Percentiles rank a stretch among this genome's conserved stretches.
These are phyloP conservation scores for Gryganskiella cystojenkinii DNA, from an alignment of 192 early-diverging fungal species.

Conservation along the genomic window DNA sequence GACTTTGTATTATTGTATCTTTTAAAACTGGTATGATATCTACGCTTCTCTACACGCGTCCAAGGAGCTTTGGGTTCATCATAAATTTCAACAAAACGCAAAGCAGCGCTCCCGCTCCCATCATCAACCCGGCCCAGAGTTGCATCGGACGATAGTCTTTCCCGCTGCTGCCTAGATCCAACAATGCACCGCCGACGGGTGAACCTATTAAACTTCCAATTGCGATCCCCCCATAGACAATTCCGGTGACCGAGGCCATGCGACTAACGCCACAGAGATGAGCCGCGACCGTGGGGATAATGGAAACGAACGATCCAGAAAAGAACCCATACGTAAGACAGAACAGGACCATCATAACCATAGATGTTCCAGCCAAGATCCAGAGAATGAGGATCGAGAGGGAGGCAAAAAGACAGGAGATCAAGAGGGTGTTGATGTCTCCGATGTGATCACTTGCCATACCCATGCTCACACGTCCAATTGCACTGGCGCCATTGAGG, in stretches of 20 bases:
- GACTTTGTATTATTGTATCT: no score
- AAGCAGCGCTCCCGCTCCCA: slow-evolving; percentile 18
- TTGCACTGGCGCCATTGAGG: slow-evolving; percentile 64
- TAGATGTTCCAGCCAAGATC: slow-evolving; percentile 59
- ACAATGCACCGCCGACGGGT: slow-evolving; percentile 59
- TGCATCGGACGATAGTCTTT: slow-evolving; percentile 32
- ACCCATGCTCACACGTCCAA: slow-evolving; percentile 66
- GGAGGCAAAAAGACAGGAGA: slow-evolving; percentile 55
- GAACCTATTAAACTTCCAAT: slow-evolving; percentile 61
- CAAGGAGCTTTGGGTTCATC: slow-evolving; percentile 34
- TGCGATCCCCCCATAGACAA: slow-evolving; percentile 63
- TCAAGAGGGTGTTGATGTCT: slow-evolving; percentile 66
- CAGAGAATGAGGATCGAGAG: slow-evolving; percentile 62
- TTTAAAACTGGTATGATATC: no score
- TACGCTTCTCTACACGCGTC: slow-evolving; percentile 19
- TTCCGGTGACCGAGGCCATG: slow-evolving; percentile 64
- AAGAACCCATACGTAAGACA: slow-evolving; percentile 65
- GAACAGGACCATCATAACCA: slow-evolving; percentile 50
- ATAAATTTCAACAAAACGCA: slow-evolving; percentile 27
- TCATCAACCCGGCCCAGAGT: slow-evolving; percentile 33
- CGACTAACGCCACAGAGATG: slow-evolving; percentile 62
- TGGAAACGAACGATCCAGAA: slow-evolving; percentile 64
- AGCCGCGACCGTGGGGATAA: slow-evolving; percentile 65
- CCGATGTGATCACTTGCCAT: slow-evolving; percentile 61
- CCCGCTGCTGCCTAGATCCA: slow-evolving; percentile 48